These are phyloP conservation scores for Stentor coeruleus DNA, from an alignment of 73 alveolate species.

Conservation along the genomic window DNA sequence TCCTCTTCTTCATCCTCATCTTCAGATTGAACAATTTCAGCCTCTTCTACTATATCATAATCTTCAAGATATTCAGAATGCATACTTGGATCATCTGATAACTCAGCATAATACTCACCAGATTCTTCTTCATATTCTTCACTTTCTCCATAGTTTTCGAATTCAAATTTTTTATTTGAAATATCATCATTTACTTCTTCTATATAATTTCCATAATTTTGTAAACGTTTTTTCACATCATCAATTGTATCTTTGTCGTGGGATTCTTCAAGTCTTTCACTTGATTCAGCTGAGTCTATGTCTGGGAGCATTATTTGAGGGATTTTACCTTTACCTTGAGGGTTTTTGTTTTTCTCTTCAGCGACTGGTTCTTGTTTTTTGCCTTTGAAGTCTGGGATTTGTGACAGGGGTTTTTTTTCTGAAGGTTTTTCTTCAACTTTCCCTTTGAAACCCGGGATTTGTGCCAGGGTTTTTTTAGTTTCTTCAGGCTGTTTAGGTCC, in stretches of 20 bases:
- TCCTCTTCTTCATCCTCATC: conserved; percentile 7
- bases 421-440: background rate
- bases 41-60: background rate
- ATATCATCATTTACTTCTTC: background rate
- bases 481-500: background rate
- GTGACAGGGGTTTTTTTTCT: background rate
- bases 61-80: background rate
- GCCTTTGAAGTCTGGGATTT: background rate
- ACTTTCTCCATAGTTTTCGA: background rate
- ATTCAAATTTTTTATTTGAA: background rate
- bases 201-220: background rate
- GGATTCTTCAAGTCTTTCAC: background rate
- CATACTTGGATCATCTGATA: background rate
- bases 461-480: background rate
- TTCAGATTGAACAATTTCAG: background rate
- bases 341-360: background rate
- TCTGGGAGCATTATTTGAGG: background rate
- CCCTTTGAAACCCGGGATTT: background rate
- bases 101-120: background rate
- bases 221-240: background rate
- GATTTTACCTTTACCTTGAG: background rate
- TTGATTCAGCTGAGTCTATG: background rate
- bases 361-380: background rate
- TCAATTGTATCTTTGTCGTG: background rate
- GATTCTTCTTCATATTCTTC: background rate